Conservation (phyloP, 202 grass and related monocot genomes). For the Panicum hallii region DNA sequence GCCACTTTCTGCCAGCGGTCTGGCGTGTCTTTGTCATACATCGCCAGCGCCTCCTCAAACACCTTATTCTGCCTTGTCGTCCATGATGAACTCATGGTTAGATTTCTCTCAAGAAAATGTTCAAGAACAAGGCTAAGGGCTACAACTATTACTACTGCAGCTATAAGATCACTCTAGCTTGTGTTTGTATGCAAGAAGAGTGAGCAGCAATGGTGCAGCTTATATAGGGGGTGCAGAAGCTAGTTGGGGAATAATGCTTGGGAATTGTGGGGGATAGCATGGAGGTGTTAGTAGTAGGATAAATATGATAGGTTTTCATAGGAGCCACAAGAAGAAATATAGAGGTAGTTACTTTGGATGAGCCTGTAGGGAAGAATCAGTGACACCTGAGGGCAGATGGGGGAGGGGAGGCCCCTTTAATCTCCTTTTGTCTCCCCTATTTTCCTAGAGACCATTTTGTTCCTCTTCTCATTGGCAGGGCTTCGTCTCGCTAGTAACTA, state of each 20-base stretch:
- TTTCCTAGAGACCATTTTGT: slow-evolving; percentile 25
- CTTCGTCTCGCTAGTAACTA: slow-evolving; percentile 22
- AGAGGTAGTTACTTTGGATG: slow-evolving; percentile 26
- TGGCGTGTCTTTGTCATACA: slow-evolving; percentile 48
- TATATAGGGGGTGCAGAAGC: slow-evolving; percentile 47
- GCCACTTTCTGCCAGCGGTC: slow-evolving; percentile 68
- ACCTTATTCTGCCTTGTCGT: slow-evolving; percentile 43
- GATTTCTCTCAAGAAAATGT: not conserved
- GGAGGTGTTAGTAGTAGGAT: slow-evolving; percentile 18
- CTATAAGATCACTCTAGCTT: not conserved
- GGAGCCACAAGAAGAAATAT: slow-evolving; percentile 49
- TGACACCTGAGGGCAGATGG: slow-evolving; percentile 19
- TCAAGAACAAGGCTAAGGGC: slow-evolving; percentile 8
- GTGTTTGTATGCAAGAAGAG: slow-evolving; percentile 38
- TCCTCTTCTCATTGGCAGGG: slow-evolving; percentile 15
- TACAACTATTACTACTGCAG: not conserved
- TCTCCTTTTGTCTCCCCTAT: slow-evolving; percentile 49
- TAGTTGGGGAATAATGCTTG: slow-evolving; percentile 46
- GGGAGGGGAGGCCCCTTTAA: slow-evolving; percentile 37
- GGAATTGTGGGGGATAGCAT: slow-evolving; percentile 9
- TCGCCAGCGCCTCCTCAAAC: slow-evolving; percentile 59
- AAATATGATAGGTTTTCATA: slow-evolving; percentile 45
- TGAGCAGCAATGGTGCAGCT: slow-evolving; percentile 30
- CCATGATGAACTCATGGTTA: slow-evolving; percentile 52
- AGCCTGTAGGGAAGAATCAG: slow-evolving; percentile 28